Percentiles rank a stretch among this genome's conserved stretches.
These are phyloP conservation scores for Vicia faba DNA, from an alignment of 306 rosid genomes.

Conservation along the genomic window DNA sequence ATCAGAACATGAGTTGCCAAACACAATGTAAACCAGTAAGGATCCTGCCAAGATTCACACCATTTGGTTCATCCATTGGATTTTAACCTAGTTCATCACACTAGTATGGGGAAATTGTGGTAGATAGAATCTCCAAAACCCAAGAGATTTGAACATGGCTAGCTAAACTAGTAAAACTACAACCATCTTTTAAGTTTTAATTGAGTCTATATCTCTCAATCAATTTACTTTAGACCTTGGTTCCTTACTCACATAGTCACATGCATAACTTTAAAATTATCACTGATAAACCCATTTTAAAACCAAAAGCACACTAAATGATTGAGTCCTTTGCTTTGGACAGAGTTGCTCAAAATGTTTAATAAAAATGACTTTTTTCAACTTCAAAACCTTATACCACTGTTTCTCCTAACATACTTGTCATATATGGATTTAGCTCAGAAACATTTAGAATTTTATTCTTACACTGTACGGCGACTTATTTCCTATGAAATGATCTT, in stretches of 20 bases:
- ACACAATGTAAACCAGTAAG: neutral
- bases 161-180: neutral
- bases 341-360: neutral
- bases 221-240: neutral
- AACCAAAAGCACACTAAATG: slow-evolving; percentile 1
- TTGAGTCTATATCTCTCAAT: neutral
- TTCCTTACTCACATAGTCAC: neutral
- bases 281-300: neutral
- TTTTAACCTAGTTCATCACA: neutral
- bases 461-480: neutral
- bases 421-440: neutral
- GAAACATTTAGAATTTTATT: neutral
- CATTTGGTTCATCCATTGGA: neutral
- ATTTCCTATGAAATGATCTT: neutral
- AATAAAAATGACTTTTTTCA: neutral
- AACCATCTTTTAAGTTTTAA: neutral
- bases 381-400: slow-evolving; percentile 2
- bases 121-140: neutral
- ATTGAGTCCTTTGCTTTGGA: slow-evolving; percentile 1
- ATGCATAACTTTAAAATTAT: neutral
- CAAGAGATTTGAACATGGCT: neutral
- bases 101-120: neutral
- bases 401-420: neutral
- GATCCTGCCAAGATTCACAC: neutral
- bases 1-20: too few species aligned